Base-by-base conservation (phyloP, 2,329 filamentous ascomycete species). In the Paraphaeosphaeria sporulosa region DNA sequence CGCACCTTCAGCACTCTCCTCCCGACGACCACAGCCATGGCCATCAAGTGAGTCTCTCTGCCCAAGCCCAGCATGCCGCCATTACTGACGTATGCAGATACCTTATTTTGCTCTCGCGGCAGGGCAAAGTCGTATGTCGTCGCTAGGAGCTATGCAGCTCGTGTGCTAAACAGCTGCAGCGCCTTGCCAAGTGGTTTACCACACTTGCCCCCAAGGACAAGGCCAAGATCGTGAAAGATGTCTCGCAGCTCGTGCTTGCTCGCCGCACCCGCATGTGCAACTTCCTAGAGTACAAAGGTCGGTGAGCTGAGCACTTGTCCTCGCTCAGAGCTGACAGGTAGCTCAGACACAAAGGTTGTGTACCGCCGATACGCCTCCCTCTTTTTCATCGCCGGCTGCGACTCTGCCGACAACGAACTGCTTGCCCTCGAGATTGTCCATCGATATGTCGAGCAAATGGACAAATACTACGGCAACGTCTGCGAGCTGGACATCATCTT, bases 401-500 rank as follows among this genome's bases (percentile, higher is more conserved):
- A 93, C 56, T 94, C 94, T n/a, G 93, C 93, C 65, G 95, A 99
- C 81, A 99, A 99, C 81, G 95, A 99, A 78, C 84, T 99, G 76
- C 97, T 98, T 78, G 97, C 93, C 25, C 92, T 99, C 76, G 95
- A 99, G 80, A 93, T 99, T 76, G 96, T 99, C 73, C 95, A 99
- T 80, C 93, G 95, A 81, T 99, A 99, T 79, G 95, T 99, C 76
- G 95, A 99, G 81, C 95, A 99, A 82, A 99, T 99, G 95, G 95
- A 99, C 86, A 99, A 99, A 80, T 99, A 99, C 84, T 99, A 98
- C 80, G 95, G 95, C 80, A 99, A 99, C 79, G 95, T 99, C 61
- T 99, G 95, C 89, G 95, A 99, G 83, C 87, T 99, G 66, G 94
- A 98, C 79, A 97, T 98, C 81, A 99, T 99, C 79, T 99, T 99